Conservation (phyloP, 352 stramenopile species). For the Pythium guiyangense region DNA sequence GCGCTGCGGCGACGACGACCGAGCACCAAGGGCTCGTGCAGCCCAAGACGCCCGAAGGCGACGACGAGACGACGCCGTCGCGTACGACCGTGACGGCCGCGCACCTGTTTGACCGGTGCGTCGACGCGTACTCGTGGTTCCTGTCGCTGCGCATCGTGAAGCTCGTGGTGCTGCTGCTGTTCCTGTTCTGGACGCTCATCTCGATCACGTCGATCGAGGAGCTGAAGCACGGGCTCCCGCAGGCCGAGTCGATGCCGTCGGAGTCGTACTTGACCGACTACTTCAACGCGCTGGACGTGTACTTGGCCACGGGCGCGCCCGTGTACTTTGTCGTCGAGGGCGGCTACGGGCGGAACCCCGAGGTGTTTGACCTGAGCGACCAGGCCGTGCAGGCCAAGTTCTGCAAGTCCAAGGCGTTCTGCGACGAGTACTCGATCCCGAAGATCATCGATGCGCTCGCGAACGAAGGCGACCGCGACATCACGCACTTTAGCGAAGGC, state of each 20-base stretch:
- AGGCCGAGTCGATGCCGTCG: slow-evolving; percentile 45
- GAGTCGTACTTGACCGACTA: slow-evolving; percentile 56
- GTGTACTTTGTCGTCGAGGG: slow-evolving; percentile 72
- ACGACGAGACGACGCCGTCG: neutral
- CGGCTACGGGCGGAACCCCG: slow-evolving; percentile 46
- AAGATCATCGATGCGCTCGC: slow-evolving; percentile 49
- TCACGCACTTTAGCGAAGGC: slow-evolving; percentile 43
- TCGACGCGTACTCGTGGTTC: slow-evolving; percentile 37
- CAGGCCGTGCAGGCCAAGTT: slow-evolving; percentile 33
- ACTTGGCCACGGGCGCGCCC: slow-evolving; percentile 34
- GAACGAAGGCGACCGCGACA: slow-evolving; percentile 21
- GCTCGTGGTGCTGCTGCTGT: slow-evolving; percentile 48
- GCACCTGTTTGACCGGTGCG: slow-evolving; percentile 34
- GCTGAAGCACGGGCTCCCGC: slow-evolving; percentile 49
- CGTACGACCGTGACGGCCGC: neutral
- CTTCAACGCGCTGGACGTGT: slow-evolving; percentile 41
- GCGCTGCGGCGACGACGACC: neutral
- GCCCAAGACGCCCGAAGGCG: slow-evolving; percentile 20
- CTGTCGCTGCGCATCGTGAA: slow-evolving; percentile 47
- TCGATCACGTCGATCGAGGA: slow-evolving; percentile 49
- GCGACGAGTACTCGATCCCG: slow-evolving; percentile 45
- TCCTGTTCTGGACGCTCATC: slow-evolving; percentile 36
- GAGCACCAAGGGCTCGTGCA: slow-evolving; percentile 14
- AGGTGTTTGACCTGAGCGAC: slow-evolving; percentile 30
- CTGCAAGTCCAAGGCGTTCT: slow-evolving; percentile 60